Percentiles rank a stretch among this genome's conserved stretches.
Conservation (phyloP, 2,329 filamentous ascomycete genomes). For the Berkeleyomyces basicola region DNA sequence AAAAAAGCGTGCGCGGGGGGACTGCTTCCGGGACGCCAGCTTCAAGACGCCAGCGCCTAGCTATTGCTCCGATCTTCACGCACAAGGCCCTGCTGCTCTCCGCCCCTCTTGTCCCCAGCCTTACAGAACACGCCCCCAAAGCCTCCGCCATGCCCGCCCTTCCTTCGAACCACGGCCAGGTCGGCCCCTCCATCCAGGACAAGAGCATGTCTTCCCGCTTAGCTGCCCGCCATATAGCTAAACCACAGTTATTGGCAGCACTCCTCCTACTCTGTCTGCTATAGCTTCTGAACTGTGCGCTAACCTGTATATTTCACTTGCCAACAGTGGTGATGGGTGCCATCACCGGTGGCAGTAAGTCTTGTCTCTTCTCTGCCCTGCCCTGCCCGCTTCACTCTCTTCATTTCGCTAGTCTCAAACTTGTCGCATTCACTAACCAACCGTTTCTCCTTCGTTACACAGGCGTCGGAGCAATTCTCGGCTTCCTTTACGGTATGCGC, state of each 20-base stretch:
- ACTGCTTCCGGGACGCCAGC: no score
- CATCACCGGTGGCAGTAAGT: constrained; percentile 95
- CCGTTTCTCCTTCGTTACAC: constrained; percentile 7
- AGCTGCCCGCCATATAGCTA: neutral
- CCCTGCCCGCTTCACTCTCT: neutral
- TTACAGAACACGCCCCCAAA: neutral
- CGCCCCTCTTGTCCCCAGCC: neutral
- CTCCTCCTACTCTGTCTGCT: neutral
- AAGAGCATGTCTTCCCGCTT: constrained; percentile 28
- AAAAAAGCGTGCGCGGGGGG: no score
- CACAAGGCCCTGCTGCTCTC: no score
- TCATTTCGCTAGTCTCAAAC: neutral
- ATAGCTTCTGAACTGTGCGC: neutral
- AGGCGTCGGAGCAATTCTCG: constrained; percentile 94
- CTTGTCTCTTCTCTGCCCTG: neutral
- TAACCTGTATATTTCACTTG: neutral
- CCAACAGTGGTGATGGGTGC: constrained; percentile 87
- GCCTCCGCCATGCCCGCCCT: constrained; percentile 25
- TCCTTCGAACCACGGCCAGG: constrained; percentile 22
- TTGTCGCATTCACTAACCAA: neutral
- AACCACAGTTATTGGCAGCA: neutral
- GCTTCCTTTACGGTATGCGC: constrained; percentile 79
- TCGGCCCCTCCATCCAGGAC: constrained; percentile 24
- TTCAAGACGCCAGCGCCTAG: no score
- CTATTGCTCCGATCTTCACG: no score